Evolutionary conservation across 306 rosid species (phyloP).

Genomic region (Cicer pinnatifidum): DNA sequence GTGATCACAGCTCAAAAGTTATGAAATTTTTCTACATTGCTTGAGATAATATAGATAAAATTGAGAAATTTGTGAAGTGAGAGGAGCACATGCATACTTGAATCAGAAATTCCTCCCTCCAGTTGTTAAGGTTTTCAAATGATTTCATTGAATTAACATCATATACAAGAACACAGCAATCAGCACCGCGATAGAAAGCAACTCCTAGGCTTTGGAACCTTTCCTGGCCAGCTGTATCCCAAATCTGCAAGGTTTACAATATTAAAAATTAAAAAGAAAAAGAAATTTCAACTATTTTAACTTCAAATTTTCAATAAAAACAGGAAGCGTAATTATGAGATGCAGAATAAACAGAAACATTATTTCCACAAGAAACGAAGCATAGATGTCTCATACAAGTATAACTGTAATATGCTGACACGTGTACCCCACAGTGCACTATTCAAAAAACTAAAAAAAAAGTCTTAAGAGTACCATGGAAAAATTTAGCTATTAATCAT

Average conservation of each 20-base stretch:
- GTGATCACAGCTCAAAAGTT: slow-evolving; percentile 41
- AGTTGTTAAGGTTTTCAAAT: slow-evolving; percentile 94
- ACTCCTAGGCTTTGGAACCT: slow-evolving; percentile 99
- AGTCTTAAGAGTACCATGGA: slow-evolving; percentile 26
- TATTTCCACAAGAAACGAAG: slow-evolving; percentile 27
- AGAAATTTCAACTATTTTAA: neutral
- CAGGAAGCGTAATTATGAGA: slow-evolving; percentile 12
- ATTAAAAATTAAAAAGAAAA: slow-evolving; percentile 12
- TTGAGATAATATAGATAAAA: slow-evolving; percentile 15
- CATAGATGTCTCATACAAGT: slow-evolving; percentile 16
- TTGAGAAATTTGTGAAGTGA: slow-evolving; percentile 13
- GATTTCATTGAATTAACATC: slow-evolving; percentile 98
- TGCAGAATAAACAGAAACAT: neutral
- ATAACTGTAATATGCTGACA: neutral
- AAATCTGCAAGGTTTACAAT: slow-evolving; percentile 60
- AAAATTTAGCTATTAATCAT: slow-evolving; percentile 4
- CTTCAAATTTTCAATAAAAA: slow-evolving; percentile 23
- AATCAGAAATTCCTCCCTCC: slow-evolving; percentile 98
- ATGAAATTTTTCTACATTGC: slow-evolving; percentile 10
- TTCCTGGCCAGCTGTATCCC: slow-evolving; percentile 99
- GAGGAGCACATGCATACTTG: slow-evolving; percentile 62
- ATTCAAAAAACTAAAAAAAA: neutral
- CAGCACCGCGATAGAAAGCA: slow-evolving; percentile 99
- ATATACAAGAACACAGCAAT: slow-evolving; percentile 98
- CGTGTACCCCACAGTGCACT: slow-evolving; percentile 3